Evolutionary conservation across 2,329 filamentous ascomycete species (phyloP), one percentile per base, ranked within the genome.

Genomic region (Blastomyces gilchristii): DNA sequence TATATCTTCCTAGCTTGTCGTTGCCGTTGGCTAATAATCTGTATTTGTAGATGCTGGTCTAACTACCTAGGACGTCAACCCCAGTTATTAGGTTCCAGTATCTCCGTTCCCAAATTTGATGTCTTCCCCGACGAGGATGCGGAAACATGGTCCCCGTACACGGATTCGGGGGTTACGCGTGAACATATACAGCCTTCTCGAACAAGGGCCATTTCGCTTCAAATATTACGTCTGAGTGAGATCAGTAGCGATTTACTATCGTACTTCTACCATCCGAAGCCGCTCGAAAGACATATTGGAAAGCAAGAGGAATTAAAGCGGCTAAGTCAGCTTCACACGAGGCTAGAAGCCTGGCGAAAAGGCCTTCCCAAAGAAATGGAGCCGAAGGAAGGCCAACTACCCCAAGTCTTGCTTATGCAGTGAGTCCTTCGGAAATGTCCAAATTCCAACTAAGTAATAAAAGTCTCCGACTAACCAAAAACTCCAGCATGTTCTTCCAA

Each of bases 21-120:
- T 47, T 18, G 41, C n/a, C 43, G 18, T 53, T 59, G 56, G 56
- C 45, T 43, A 25, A 52, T 57, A 12, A 22, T 14, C 43, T 16
- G n/a, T 4, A 11, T 43, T 62, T 18, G 31, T 63, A 84, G 83
- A 69, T 96, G 91, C 74, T 97, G 93, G 92, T 96, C 92, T 59
- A 97, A 97, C 73, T 97, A 97, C 69, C 83, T 97, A 34, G 93
- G 94, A 58, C 87, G 94, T 53, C 81, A 97, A 65, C 93, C 94
- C 12, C 93, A 97, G 74, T 79, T 97, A 12, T 87, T 90, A 0
- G 87, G 85, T 52, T 85, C 86, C 39, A 89, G 89, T 8, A 89
- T 91, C 69, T 96, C 88, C 43, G 90, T 91, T 0, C 88, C 90
- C 34, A 96, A 93, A 73, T 89, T 91, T 67, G 92, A 97, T 64